These are phyloP conservation scores for Pyricularia grisea DNA, from an alignment of 2,329 filamentous ascomycete species.

Conservation along the genomic window DNA sequence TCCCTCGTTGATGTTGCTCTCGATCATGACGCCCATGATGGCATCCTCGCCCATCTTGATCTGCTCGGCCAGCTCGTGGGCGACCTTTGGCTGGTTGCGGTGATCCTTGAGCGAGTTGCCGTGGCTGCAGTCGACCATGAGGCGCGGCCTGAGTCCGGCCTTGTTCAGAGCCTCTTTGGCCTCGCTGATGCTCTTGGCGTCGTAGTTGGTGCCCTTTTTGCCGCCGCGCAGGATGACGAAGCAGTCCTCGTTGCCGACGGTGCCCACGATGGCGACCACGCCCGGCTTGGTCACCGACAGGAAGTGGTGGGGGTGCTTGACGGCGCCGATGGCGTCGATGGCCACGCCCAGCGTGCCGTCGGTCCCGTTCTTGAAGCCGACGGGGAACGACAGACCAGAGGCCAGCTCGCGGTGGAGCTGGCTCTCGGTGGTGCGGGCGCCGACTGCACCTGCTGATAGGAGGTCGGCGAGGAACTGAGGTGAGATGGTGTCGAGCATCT, in stretches of 20 bases:
- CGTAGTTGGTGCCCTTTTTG: constrained; percentile 87
- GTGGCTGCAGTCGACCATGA: constrained; percentile 99
- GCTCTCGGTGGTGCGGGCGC: constrained; percentile 90
- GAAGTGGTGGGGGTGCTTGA: constrained; percentile 82
- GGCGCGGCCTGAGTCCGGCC: constrained; percentile 77
- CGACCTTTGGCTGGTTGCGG: constrained; percentile 94
- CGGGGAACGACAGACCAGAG: constrained; percentile 89
- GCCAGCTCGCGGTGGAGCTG: constrained; percentile 95
- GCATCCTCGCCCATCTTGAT: constrained; percentile 73
- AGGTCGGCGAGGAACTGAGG: constrained; percentile 96
- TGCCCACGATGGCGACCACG: constrained; percentile 87
- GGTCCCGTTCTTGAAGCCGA: constrained; percentile 99
- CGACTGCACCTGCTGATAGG: constrained; percentile 91
- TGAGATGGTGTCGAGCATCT: constrained; percentile 98
- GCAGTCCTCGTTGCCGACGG: constrained; percentile 89
- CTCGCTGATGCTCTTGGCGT: constrained; percentile 70
- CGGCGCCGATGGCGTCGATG: constrained; percentile 79
- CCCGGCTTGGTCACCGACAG: constrained; percentile 98
- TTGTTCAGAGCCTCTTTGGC: constrained; percentile 70
- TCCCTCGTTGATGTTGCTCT: constrained; percentile 93
- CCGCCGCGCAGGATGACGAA: constrained; percentile 94
- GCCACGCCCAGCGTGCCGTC: constrained; percentile 86
- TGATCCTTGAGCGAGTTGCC: constrained; percentile 83
- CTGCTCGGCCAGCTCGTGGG: constrained; percentile 70
- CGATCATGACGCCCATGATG: constrained; percentile 98